Conservation (phyloP, 2,329 filamentous ascomycete species). For the Xenoacremonium recifei region DNA sequence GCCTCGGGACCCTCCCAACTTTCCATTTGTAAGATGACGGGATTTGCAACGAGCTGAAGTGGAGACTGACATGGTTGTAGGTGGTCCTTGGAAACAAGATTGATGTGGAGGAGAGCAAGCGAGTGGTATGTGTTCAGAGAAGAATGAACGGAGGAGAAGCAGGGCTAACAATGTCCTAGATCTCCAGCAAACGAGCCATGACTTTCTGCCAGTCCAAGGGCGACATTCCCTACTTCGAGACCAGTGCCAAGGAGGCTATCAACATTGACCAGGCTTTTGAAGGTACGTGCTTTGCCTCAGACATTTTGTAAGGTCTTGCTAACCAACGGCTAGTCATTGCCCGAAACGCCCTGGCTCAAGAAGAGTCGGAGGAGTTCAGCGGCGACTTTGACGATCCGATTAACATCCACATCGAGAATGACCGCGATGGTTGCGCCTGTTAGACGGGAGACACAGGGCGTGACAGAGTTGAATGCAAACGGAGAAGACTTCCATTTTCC, state of each 20-base stretch:
- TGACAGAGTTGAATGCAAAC: slow-evolving; percentile 4
- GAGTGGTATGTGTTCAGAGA: slow-evolving; percentile 58
- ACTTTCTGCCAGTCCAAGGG: slow-evolving; percentile 98
- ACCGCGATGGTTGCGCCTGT: slow-evolving; percentile 90
- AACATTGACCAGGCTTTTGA: slow-evolving; percentile 87
- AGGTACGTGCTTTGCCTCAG: slow-evolving; percentile 41
- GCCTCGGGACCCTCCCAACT: slow-evolving; percentile 93
- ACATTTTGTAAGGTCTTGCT: not conserved
- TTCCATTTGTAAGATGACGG: slow-evolving; percentile 77
- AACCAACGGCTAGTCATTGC: slow-evolving; percentile 72
- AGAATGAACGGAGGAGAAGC: not conserved
- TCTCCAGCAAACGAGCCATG: slow-evolving; percentile 93
- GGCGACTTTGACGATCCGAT: slow-evolving; percentile 97
- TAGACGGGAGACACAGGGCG: slow-evolving; percentile 42
- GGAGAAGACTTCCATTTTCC: slow-evolving; percentile 6
- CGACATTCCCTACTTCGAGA: slow-evolving; percentile 98
- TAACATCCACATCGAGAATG: slow-evolving; percentile 95
- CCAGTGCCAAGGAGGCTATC: slow-evolving; percentile 96
- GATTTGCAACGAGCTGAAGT: not conserved
- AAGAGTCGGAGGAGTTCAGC: slow-evolving; percentile 96
- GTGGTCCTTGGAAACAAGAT: slow-evolving; percentile 99
- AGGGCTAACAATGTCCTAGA: slow-evolving; percentile 47
- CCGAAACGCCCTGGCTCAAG: slow-evolving; percentile 89
- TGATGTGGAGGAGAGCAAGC: slow-evolving; percentile 95
- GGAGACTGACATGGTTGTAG: slow-evolving; percentile 41